Base-by-base conservation (phyloP, 257 asterid species). In the Asclepias syriaca region DNA sequence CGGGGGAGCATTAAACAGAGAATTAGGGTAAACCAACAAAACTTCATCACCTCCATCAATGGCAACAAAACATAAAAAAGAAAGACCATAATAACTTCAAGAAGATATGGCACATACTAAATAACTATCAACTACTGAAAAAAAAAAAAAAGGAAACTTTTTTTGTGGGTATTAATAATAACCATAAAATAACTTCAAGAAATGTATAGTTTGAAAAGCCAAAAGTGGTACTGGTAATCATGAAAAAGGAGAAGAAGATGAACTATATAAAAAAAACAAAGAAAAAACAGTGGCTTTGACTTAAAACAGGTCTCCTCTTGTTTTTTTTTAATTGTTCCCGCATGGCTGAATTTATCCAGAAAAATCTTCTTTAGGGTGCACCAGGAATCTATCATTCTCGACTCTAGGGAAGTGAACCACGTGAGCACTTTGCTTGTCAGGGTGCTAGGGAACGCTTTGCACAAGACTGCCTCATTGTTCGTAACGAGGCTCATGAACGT, bases 31-130 rank as follows among this genome's bases (percentile, higher is more conserved):
- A 85, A 74, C 75, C 80, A 87, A 51, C 45, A 79, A 46, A 80
- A 61, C 59, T 71, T 21, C 72, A 60, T 88, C 48, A 74, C 78
- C 60, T 58, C 86, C 96, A 90, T 90, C 72, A 73, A 66, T 12
- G 78, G 51, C 48, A 45, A 16, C 34, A 13, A 45, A 8, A 37
- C 50, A 64, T 16, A 64, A 64, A 27, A 18, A 64, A 16, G 49
- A 59, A 34, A 15, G 3, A 37, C 2, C 68, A 34, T 61, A 32
- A 13, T 2, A 12, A 7, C 18, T 39, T 10, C 50, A 37, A 14
- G 0, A 19, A 16, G 11, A 13, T 48, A 43, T 43, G 6, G 12
- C 39, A 34, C 1, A 34, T 34, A 34, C 39, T 43, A 43, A 43
- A 43, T 24, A 0, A 43, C 48, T 43, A 43, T 43, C 11, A 43